These are phyloP conservation scores for Leishmania lainsoni DNA, from an alignment of 208 protist genomes.

Conservation along the genomic window DNA sequence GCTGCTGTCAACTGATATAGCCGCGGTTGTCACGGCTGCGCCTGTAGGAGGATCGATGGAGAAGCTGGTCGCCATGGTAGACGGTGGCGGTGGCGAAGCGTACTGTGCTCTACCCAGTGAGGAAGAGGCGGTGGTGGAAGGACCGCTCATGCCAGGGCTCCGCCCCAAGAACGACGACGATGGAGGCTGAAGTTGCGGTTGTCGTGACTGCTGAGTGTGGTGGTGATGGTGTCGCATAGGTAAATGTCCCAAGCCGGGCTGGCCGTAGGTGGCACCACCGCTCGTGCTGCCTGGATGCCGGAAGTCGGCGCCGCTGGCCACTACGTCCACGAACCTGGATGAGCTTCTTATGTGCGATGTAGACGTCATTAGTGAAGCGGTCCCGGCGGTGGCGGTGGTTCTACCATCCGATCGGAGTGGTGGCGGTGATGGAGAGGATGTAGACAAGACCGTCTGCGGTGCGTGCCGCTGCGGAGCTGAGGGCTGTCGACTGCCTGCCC, in stretches of 20 bases:
- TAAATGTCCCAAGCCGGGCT: background rate
- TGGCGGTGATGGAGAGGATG: conserved; percentile 1
- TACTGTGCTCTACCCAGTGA: background rate
- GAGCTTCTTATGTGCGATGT: background rate
- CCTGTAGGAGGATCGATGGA: background rate
- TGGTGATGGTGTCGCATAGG: background rate
- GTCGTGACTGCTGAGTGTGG: background rate
- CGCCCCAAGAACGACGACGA: background rate
- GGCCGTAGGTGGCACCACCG: background rate
- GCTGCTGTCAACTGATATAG: background rate
- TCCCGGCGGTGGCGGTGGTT: background rate
- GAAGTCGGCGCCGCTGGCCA: background rate
- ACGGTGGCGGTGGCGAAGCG: background rate
- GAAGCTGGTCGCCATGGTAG: background rate
- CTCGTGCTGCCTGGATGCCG: background rate
- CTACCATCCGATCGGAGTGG: conserved; percentile 4
- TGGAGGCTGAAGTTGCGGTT: background rate
- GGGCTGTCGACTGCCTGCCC: background rate
- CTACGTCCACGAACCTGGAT: background rate
- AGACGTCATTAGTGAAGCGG: background rate
- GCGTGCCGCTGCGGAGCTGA: conserved; percentile 7
- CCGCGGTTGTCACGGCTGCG: background rate
- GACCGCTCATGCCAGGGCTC: background rate
- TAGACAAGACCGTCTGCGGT: background rate
- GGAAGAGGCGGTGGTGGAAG: conserved; percentile 1